These are phyloP conservation scores for Leccinum incarnatum DNA, from an alignment of 768 basidiomycete genomes.

Conservation along the genomic window DNA sequence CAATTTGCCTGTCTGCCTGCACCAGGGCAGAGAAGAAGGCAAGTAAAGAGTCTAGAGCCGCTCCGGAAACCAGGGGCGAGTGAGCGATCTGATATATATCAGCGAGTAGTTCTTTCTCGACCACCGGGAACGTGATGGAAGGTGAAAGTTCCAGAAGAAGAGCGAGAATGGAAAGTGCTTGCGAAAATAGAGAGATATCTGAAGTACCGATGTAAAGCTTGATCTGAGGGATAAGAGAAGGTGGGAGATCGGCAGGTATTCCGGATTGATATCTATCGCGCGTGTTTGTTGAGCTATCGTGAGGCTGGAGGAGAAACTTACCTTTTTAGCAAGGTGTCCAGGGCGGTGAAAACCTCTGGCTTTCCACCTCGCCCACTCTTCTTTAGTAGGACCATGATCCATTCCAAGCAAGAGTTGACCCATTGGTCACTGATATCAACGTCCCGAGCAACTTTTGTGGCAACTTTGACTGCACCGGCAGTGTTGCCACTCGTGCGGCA, in stretches of 20 bases:
- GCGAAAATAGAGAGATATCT: conserved; percentile 78
- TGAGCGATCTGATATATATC: conserved; percentile 70
- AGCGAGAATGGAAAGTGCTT: conserved; percentile 63
- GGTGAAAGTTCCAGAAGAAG: conserved; percentile 70
- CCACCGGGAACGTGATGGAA: conserved; percentile 64
- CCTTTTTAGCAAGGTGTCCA: conserved; percentile 73
- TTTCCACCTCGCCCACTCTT: conserved; percentile 80
- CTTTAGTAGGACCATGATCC: conserved; percentile 69
- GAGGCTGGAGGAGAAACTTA: conserved; percentile 23
- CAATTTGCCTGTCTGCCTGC: conserved; percentile 77
- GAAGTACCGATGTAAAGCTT: conserved; percentile 69
- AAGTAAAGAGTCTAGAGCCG: conserved; percentile 77
- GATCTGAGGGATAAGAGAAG: conserved; percentile 67
- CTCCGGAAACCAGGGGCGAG: conserved; percentile 74
- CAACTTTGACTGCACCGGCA: conserved; percentile 74
- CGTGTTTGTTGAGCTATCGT: not conserved
- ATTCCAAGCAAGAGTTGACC: conserved; percentile 78
- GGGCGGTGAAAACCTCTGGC: conserved; percentile 72
- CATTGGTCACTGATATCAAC: conserved; percentile 71
- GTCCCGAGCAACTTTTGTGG: conserved; percentile 78
- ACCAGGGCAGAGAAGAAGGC: conserved; percentile 83
- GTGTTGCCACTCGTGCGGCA: conserved; percentile 69
- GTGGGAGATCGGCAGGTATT: conserved; percentile 57
- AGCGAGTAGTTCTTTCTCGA: conserved; percentile 65
- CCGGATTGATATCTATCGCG: conserved; percentile 41